Conservation (phyloP, 2,329 filamentous ascomycete genomes). For the Clarireedia monteithiana region DNA sequence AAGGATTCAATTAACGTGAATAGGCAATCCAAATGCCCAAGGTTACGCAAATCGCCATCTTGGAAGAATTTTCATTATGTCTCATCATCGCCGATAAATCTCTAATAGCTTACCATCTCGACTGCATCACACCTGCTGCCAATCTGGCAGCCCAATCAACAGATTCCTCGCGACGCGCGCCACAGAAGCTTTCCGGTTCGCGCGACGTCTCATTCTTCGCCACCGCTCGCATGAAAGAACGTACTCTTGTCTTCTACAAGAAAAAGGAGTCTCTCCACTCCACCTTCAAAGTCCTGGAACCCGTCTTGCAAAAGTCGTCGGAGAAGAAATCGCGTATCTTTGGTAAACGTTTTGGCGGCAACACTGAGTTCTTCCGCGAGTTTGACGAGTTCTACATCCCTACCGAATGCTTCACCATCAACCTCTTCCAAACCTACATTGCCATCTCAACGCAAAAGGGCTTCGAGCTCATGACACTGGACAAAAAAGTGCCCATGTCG, state of each 20-base stretch:
- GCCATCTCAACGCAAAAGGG: slow-evolving; percentile 87
- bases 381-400: slow-evolving; percentile 99
- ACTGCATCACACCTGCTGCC: slow-evolving; percentile 63
- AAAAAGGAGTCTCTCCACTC: slow-evolving; percentile 87
- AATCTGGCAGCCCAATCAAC: slow-evolving; percentile 49
- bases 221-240: slow-evolving; percentile 93
- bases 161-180: slow-evolving; percentile 75
- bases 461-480: slow-evolving; percentile 90
- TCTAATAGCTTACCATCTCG: slow-evolving; percentile 87
- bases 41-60: slow-evolving; percentile 87
- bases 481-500: slow-evolving; percentile 93
- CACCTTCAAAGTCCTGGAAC: slow-evolving; percentile 94
- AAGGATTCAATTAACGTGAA: neutral
- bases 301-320: slow-evolving; percentile 85
- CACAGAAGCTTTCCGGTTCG: slow-evolving; percentile 77
- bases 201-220: slow-evolving; percentile 97
- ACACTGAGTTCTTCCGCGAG: slow-evolving; percentile 92
- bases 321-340: slow-evolving; percentile 71
- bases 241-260: slow-evolving; percentile 93
- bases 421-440: slow-evolving; percentile 91
- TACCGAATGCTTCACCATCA: slow-evolving; percentile 88
- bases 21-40: slow-evolving; percentile 65
- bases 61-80: slow-evolving; percentile 93
- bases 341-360: slow-evolving; percentile 51
- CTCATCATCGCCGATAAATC: slow-evolving; percentile 86